Conservation (phyloP, 345 rosid species). For the Sonneratia caseolaris region DNA sequence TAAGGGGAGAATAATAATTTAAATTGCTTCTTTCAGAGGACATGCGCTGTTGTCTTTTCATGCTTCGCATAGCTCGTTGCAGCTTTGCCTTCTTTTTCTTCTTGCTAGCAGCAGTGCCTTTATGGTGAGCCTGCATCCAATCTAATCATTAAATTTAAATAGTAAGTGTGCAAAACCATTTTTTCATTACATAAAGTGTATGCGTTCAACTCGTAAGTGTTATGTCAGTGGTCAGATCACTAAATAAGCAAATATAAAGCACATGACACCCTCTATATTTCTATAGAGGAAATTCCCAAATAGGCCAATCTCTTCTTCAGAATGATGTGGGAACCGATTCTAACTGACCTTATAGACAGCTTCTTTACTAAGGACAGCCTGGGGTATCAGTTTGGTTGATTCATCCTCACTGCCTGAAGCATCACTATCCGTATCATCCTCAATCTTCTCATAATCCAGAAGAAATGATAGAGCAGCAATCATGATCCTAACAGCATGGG, state of each 20-base stretch:
- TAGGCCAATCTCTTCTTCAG: background rate
- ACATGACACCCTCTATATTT: background rate
- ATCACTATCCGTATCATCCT: conserved; percentile 58
- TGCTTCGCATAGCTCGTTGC: conserved; percentile 65
- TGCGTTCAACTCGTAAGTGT: background rate
- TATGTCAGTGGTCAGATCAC: background rate
- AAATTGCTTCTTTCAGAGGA: conserved; percentile 39
- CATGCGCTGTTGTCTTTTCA: conserved; percentile 69
- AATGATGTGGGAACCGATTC: background rate
- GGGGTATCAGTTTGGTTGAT: conserved; percentile 27
- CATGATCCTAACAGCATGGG: conserved; percentile 55
- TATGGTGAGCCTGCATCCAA: conserved; percentile 55
- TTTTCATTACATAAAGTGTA: background rate
- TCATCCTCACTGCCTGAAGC: conserved; percentile 71
- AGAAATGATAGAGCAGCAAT: conserved; percentile 68
- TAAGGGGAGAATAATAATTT: conserved; percentile 68
- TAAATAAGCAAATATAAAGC: background rate
- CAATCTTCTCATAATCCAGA: conserved; percentile 82
- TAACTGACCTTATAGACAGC: conserved; percentile 65
- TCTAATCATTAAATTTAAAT: background rate
- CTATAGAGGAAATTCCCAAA: background rate
- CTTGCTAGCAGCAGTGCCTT: conserved; percentile 83
- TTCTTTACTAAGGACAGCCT: conserved; percentile 50
- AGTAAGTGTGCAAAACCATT: background rate
- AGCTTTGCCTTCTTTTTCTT: conserved; percentile 94